A percentile compares a stretch with the other conserved stretches of the same genome.
Evolutionary conservation across 306 rosid species (phyloP).

Genomic region (Rosa multiflora): DNA sequence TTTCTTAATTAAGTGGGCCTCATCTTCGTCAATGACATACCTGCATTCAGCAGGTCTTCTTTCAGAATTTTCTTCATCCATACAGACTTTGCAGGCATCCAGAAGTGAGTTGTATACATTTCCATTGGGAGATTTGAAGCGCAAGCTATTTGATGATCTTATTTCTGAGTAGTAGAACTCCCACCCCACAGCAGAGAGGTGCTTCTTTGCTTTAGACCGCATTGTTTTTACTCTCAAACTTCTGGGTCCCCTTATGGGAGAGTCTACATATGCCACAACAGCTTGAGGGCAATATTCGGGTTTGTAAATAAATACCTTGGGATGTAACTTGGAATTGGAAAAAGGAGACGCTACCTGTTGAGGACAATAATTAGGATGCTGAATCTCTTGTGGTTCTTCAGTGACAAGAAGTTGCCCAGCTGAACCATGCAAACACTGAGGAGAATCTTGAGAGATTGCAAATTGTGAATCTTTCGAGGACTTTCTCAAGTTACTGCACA

Average conservation of each 20-base stretch:
- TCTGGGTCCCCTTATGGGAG: background rate
- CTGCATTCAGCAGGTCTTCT: constrained; percentile 25
- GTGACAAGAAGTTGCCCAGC: background rate
- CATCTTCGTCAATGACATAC: constrained; percentile 23
- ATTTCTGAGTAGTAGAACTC: background rate
- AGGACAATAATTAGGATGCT: background rate
- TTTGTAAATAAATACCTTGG: constrained; percentile 9
- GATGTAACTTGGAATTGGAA: background rate
- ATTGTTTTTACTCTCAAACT: background rate
- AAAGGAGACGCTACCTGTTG: background rate
- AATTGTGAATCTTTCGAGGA: background rate
- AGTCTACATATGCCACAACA: constrained; percentile 1
- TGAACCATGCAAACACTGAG: background rate
- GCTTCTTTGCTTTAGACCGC: constrained; percentile 13
- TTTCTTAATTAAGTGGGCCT: constrained; percentile 22
- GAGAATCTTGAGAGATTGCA: constrained; percentile 9
- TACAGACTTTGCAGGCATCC: constrained; percentile 43
- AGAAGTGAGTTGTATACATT: constrained; percentile 26
- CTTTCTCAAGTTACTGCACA: constrained; percentile 11
- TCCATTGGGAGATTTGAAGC: constrained; percentile 49
- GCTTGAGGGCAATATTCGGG: constrained; percentile 14
- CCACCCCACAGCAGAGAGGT: constrained; percentile 25
- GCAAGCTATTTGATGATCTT: constrained; percentile 1
- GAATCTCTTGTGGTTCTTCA: constrained; percentile 9
- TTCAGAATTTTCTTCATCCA: constrained; percentile 27